Percentiles rank a stretch among this genome's conserved stretches.
Conservation (phyloP, 805 yeast species). For the Candida caryicola region DNA sequence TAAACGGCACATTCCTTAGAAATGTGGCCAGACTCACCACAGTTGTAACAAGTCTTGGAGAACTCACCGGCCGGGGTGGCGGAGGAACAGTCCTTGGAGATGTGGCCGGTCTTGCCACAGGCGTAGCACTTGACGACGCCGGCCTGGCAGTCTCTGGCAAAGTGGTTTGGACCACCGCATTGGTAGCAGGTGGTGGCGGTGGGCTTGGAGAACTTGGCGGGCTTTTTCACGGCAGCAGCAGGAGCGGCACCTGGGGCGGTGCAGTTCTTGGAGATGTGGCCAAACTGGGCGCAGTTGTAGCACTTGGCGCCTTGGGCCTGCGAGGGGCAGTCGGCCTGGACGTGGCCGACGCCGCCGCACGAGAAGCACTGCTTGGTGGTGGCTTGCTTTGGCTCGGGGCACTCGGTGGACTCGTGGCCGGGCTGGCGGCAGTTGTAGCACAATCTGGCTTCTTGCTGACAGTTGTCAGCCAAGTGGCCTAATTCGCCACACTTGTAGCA, state of each 20-base stretch:
- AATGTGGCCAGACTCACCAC: conserved; percentile 82
- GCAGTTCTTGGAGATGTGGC: conserved; percentile 83
- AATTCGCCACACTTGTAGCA: conserved; percentile 91
- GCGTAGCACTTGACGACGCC: conserved; percentile 78
- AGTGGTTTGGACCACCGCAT: conserved; percentile 92
- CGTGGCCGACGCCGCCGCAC: conserved; percentile 89
- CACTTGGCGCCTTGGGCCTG: conserved; percentile 69
- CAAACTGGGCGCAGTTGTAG: conserved; percentile 73
- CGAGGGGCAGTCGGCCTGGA: conserved; percentile 78
- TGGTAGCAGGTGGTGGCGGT: conserved; percentile 68
- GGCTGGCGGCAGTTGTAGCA: conserved; percentile 92
- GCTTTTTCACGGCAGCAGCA: conserved; percentile 19
- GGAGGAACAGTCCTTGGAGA: conserved; percentile 75
- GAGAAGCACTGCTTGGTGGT: conserved; percentile 87
- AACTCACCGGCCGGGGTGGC: conserved; percentile 50
- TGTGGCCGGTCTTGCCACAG: conserved; percentile 89
- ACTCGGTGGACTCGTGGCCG: conserved; percentile 85
- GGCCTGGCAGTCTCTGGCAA: conserved; percentile 85
- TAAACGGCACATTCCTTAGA: conserved; percentile 63
- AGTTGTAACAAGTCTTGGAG: conserved; percentile 66
- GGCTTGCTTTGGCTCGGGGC: conserved; percentile 85
- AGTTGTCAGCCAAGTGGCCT: conserved; percentile 87
- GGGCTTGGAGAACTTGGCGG: conserved; percentile 24
- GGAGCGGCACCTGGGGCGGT: conserved; percentile 33
- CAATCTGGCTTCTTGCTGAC: conserved; percentile 78